Percentiles rank a stretch among this genome's conserved stretches.
phyloP scores from a whole-genome alignment of 192 early-diverging fungal genomes.

The Linnemannia zychae region DNA sequence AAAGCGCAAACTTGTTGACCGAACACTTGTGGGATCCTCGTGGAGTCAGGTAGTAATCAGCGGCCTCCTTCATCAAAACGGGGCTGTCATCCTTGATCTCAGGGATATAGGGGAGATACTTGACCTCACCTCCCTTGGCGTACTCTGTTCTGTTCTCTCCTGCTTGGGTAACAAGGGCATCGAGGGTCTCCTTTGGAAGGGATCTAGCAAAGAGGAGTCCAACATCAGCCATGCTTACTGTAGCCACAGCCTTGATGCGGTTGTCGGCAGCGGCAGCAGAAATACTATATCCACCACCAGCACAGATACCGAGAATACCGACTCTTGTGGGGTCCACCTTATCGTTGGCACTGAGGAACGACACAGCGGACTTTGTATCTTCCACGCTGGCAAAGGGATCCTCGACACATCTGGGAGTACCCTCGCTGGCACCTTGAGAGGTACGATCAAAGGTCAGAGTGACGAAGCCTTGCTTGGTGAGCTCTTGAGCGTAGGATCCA shows the following conservation, averaged over 20 bases:
- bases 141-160: constrained; percentile 26
- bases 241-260: constrained; percentile 37
- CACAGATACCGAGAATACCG: constrained; percentile 49
- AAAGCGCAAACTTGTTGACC: background rate
- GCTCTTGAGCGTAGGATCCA: constrained; percentile 19
- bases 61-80: constrained; percentile 4
- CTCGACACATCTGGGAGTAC: constrained; percentile 32
- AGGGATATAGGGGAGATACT: constrained; percentile 17
- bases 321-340: constrained; percentile 30
- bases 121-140: constrained; percentile 25
- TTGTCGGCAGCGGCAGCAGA: constrained; percentile 19
- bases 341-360: constrained; percentile 20
- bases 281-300: constrained; percentile 37
- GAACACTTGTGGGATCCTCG: constrained; percentile 17
- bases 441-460: constrained; percentile 41
- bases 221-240: constrained; percentile 16
- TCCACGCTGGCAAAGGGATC: constrained; percentile 28
- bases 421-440: constrained; percentile 38
- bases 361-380: constrained; percentile 37
- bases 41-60: constrained; percentile 26
- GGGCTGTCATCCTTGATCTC: background rate
- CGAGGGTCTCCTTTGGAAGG: constrained; percentile 3
- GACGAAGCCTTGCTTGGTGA: constrained; percentile 34
- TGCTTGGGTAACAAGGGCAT: constrained; percentile 14
- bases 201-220: constrained; percentile 20